Conservation (phyloP, 495 filamentous ascomycete species). For the Lasiosphaeris hirsuta region DNA sequence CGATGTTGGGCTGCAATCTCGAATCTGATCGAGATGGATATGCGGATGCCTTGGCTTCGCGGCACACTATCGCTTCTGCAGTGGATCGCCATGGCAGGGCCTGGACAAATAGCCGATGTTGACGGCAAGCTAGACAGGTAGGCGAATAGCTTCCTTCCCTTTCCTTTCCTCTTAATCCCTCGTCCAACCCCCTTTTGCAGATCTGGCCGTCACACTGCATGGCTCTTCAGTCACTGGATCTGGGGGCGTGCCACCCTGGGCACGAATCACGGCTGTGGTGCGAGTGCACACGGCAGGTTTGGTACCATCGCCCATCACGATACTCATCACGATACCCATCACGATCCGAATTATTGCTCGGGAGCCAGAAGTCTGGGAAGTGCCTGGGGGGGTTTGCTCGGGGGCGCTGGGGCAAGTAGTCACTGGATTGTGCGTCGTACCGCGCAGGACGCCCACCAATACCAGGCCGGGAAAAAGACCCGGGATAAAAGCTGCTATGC, state of each 20-base stretch:
- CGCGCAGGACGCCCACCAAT: conserved; percentile 26
- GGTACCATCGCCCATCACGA: conserved; percentile 8
- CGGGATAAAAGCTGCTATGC: conserved; percentile 29
- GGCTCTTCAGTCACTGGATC: conserved; percentile 38
- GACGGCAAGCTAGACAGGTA: conserved; percentile 87
- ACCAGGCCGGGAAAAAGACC: conserved; percentile 23
- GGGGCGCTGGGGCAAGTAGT: conserved; percentile 1
- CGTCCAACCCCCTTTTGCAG: conserved; percentile 10
- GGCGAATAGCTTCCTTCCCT: conserved; percentile 42
- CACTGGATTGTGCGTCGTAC: conserved; percentile 9
- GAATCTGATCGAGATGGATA: conserved; percentile 64
- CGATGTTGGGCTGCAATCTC: conserved; percentile 66
- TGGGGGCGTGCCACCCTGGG: conserved; percentile 16
- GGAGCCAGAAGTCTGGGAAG: conserved; percentile 1
- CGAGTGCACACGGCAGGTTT: conserved; percentile 36
- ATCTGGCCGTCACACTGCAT: conserved; percentile 40
- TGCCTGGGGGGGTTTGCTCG: background rate
- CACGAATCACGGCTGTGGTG: conserved; percentile 27
- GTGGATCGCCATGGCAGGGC: conserved; percentile 65
- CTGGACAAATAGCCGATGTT: conserved; percentile 67
- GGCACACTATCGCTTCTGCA: conserved; percentile 69
- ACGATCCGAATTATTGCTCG: background rate
- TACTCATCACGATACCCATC: no score
- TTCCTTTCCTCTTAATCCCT: conserved; percentile 10
- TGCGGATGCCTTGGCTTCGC: conserved; percentile 82